These are phyloP conservation scores for Dioscorea dumetorum DNA, from an alignment of 106 monocot species.

Conservation along the genomic window DNA sequence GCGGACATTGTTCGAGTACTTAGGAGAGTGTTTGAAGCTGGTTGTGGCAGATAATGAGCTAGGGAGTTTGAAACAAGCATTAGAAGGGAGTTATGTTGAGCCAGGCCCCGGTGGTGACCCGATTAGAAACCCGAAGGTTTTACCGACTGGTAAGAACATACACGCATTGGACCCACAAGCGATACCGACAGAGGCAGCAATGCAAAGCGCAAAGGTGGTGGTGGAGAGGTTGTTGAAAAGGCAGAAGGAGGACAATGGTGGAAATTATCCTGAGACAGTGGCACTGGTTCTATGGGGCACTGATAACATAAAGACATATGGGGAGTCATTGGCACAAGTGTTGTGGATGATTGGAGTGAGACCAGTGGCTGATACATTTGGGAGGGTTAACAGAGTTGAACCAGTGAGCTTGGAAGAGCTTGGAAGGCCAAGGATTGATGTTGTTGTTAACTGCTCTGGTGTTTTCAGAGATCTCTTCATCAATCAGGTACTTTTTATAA, in stretches of 20 bases:
- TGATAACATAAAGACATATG: constrained; percentile 80
- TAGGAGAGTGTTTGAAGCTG: constrained; percentile 62
- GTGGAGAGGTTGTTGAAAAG: constrained; percentile 67
- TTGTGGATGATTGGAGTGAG: constrained; percentile 74
- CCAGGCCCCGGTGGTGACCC: constrained; percentile 85
- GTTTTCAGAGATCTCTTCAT: constrained; percentile 87
- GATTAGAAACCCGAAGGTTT: constrained; percentile 73
- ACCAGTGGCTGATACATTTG: constrained; percentile 63
- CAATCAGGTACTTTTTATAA: constrained; percentile 44
- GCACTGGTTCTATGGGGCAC: constrained; percentile 80
- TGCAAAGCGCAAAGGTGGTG: constrained; percentile 80
- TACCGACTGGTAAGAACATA: constrained; percentile 90
- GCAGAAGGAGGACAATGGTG: constrained; percentile 72
- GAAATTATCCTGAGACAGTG: constrained; percentile 60
- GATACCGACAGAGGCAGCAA: constrained; percentile 62
- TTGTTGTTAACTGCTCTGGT: constrained; percentile 85
- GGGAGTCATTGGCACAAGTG: constrained; percentile 74
- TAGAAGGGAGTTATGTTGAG: constrained; percentile 62
- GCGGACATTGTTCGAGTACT: constrained; percentile 44
- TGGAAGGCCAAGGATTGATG: constrained; percentile 65
- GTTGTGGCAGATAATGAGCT: constrained; percentile 67
- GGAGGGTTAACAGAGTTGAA: constrained; percentile 68
- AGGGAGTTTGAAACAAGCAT: constrained; percentile 56
- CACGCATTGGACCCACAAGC: constrained; percentile 79
- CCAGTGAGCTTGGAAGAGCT: constrained; percentile 71